phyloP scores from a whole-genome alignment of 768 basidiomycete genomes.

The Phaffia australis region DNA sequence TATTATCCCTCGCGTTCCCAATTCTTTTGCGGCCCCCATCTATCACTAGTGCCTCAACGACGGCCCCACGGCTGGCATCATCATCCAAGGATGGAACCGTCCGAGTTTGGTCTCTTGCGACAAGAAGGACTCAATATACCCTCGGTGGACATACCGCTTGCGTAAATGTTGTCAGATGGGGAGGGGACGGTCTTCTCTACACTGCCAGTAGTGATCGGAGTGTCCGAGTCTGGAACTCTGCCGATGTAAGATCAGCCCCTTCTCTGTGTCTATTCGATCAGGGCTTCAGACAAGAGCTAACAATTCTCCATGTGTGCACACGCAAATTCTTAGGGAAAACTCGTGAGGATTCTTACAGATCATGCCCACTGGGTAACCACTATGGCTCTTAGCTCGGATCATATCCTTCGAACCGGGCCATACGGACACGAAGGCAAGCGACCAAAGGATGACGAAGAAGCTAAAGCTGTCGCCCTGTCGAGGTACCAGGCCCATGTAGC shows the following conservation, averaged over 20 bases:
- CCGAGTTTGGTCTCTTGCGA: constrained; percentile 76
- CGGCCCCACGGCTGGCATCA: constrained; percentile 74
- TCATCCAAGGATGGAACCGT: constrained; percentile 95
- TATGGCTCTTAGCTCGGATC: constrained; percentile 87
- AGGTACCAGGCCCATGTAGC: constrained; percentile 54
- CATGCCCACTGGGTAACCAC: constrained; percentile 99
- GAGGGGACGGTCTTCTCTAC: constrained; percentile 80
- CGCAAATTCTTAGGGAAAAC: constrained; percentile 52
- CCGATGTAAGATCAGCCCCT: constrained; percentile 44
- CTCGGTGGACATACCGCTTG: constrained; percentile 88
- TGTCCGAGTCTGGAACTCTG: constrained; percentile 88
- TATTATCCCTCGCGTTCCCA: background rate
- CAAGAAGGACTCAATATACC: constrained; percentile 63
- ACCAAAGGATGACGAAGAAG: constrained; percentile 71
- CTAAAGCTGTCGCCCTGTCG: constrained; percentile 59
- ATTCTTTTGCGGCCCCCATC: background rate
- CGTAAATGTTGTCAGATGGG: constrained; percentile 94
- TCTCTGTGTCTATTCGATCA: background rate
- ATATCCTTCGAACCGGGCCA: constrained; percentile 84
- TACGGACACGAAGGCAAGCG: constrained; percentile 78
- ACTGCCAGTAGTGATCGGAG: constrained; percentile 91
- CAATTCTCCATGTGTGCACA: background rate
- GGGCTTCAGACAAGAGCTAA: background rate
- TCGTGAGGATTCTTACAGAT: constrained; percentile 74
- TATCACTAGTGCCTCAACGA: constrained; percentile 9